Conservation (phyloP, 805 yeast species). For the Wickerhamomyces xylosicus region DNA sequence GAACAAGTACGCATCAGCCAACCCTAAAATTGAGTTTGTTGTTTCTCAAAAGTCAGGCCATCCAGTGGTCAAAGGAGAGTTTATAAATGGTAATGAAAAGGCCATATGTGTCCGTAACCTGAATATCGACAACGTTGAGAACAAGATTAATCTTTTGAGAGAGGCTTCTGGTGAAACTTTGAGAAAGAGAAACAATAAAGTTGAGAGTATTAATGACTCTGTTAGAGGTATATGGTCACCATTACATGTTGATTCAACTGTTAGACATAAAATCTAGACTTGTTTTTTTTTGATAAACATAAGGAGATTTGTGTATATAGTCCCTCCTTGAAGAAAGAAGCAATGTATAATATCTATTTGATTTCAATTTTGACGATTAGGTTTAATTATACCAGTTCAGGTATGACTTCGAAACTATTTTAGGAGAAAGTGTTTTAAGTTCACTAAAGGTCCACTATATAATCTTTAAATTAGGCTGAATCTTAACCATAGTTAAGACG, state of each 20-base stretch:
- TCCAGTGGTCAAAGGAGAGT: constrained; percentile 61
- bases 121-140: constrained; percentile 47
- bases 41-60: constrained; percentile 70
- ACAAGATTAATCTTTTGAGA: constrained; percentile 52
- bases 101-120: constrained; percentile 72
- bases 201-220: constrained; percentile 67
- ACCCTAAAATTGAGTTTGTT: constrained; percentile 65
- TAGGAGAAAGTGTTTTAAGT: no score
- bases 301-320: no score
- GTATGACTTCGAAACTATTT: no score
- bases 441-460: no score
- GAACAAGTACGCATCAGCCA: constrained; percentile 41
- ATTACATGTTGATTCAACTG: constrained; percentile 55
- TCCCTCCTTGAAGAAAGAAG: no score
- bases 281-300: no score
- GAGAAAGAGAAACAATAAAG: constrained; percentile 61
- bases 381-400: no score
- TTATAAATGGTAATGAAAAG: constrained; percentile 35
- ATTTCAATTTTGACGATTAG: no score
- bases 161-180: constrained; percentile 61
- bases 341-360: no score
- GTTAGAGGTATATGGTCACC: constrained; percentile 99
- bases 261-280: constrained; percentile 28
- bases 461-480: no score
- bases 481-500: no score